Base-by-base conservation (phyloP, 31 red algal genomes). In the Pterothamnion heteromorphum region DNA sequence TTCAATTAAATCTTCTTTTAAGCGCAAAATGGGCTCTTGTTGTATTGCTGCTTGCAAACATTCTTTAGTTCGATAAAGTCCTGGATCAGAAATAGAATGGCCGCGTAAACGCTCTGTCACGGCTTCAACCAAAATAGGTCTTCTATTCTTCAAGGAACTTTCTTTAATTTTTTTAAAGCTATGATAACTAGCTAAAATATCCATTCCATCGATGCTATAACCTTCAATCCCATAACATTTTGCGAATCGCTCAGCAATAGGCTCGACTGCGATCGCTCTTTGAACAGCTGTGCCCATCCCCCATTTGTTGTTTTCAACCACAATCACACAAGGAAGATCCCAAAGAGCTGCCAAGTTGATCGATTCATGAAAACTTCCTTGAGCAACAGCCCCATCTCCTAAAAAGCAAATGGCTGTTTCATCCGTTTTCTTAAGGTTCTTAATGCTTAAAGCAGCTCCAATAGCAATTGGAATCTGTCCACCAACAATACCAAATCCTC, bases 401-500 rank as follows among this genome's bases (percentile, higher is more conserved):
- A 97, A 97, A 94, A 99, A 97, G 38, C 38, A 41, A 41, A 41
- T 41, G 38, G 38, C 38, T 41, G 38, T 41, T 41, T 41, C 38
- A 41, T 41, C 38, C 3, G 96, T 99, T 35, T 96, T 93, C 3
- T 94, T 85, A 32, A 99, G 88, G 34, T 92, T 94, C 21, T 89
- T 87, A 14, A 93, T 96, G 3, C 96, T 96, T 92, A 99, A 99
- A 33, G 95, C 97, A 31, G 97, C 90, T n/a, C 97, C 97, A 24
- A 96, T 93, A 44, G 96, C 97, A 33, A 99, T 82, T 30, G 97
- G 97, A 18, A 81, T 92, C 88, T 99, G 97, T 21, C 96, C 97
- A 37, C 97, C 97, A 5, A 99, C 97, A 88, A 99, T 99, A 21
- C 97, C 97, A 90, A 97, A 96, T 89, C 97, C 97, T 34, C 97